Evolutionary conservation across 164 flowering plant genomes (phyloP), one percentile per base, ranked within the genome.

Genomic region (Umbilicus rupestris): DNA sequence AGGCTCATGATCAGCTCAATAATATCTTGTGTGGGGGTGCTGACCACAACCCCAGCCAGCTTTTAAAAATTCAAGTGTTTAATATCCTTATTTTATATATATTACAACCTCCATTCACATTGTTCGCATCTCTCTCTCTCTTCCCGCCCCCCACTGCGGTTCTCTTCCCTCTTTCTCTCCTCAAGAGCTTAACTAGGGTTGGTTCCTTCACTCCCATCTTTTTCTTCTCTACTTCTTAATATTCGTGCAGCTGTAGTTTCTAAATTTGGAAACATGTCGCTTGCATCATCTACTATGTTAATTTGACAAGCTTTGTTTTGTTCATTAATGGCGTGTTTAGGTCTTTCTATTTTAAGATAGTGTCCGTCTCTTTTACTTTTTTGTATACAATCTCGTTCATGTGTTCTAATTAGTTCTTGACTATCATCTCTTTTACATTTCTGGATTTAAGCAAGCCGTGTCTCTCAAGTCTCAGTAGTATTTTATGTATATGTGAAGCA

Each of bases 191-290:
- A 28, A 55, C 31, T 26, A 26, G 60, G 60, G 60, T 55, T 55
- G 31, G 59, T 49, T 49, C 26, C 28, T 55, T 55, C 60, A 50
- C 28, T 50, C 57, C 57, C 28, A 55, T 55, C 60, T 55, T 19
- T 55, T 14, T 55, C 35, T 28, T 55, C 60, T 55, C 57, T 50
- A 55, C 17, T 28, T 11, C 17, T 55, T 55, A 20, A 29, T 22
- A 20, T 55, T 55, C 28, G 60, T 55, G 60, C 57, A 50, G 57
- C 10, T 50, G 29, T 20, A 6, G 33, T 55, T 55, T 55, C 60
- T 29, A 55, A 26, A 55, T 12, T 11, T 55, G 60, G 60, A 55
- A 55, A 55, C 60, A 2, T 11, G 60, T 28, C 7, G 57, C 57
- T 50, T 50, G 57, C 28, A 50, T 50, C 22, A 12, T 49, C 5